Evolutionary conservation across 768 basidiomycete species (phyloP), one percentile per base, ranked within the genome.

Genomic region (Lactarius deliciosus): DNA sequence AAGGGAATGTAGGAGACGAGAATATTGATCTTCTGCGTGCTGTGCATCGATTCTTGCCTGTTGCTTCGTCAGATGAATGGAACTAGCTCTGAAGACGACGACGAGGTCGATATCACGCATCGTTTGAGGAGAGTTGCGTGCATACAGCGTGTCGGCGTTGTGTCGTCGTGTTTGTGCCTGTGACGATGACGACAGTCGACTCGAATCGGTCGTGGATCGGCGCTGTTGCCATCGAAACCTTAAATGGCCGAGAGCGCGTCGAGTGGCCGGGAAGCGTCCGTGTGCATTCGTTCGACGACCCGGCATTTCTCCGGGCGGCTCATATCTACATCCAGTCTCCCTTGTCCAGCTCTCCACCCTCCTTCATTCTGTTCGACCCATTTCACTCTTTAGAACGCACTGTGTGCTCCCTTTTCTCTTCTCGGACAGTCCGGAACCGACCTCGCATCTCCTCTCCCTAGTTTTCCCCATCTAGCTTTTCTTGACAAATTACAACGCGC

Each of bases 1-100:
- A 22, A 96, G 82, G 0, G 82, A 81, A 22, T 84, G 78, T 22
- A 91, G 78, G 47, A 96, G 81, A 8, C 81, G 79, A 16, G 79
- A 77, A 74, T 94, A 94, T 69, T 94, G 90, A 40, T 81, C 80
- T 72, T 88, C 83, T 3, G 90, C 86, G 69, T 86, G 87, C 7
- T 81, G 77, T 1, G 85, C 83, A 57, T 89, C 85, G 70, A 87
- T 82, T 36, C 84, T 80, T 11, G 82, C 82, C 65, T 88, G 85
- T 45, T 84, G 81, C 72, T 90, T 91, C 7, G 86, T 85, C 25
- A 85, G 72, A 1, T 79, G 79, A 8, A 78, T 77, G 40, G 81
- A 79, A 58, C 82, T 77, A 1, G 86, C 83, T 55, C 83, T 83
- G 73, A 93, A 92, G 54, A 89, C 79, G 67, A 94, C 78, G 60